A percentile compares a stretch with the other conserved stretches of the same genome.
phyloP scores from a whole-genome alignment of 2,329 filamentous ascomycete genomes.

The Zalaria sp. region DNA sequence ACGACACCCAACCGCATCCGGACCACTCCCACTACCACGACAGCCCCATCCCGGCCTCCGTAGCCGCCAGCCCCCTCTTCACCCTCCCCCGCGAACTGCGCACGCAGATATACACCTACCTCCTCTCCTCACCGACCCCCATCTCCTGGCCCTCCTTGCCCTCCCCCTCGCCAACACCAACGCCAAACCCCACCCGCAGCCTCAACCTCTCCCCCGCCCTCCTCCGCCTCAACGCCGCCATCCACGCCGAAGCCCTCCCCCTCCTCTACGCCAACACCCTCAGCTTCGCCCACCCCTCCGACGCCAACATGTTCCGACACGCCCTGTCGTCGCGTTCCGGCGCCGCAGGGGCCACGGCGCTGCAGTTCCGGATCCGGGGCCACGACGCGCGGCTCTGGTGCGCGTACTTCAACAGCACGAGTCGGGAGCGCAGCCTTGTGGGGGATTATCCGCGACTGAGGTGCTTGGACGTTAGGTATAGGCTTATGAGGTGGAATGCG shows the following conservation, averaged over 20 bases:
- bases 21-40: constrained; percentile 2
- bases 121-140: constrained; percentile 14
- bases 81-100: constrained; percentile 21
- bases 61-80: constrained; percentile 17
- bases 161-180: constrained; percentile 1
- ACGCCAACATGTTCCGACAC: constrained; percentile 23
- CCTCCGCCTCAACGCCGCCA: constrained; percentile 15
- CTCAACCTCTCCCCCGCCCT: constrained; percentile 16
- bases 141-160: constrained; percentile 15
- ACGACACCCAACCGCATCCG: constrained; percentile 4
- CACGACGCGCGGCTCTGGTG: constrained; percentile 22
- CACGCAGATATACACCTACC: constrained; percentile 18
- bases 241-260: constrained; percentile 18
- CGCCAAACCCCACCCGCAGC: constrained; percentile 1
- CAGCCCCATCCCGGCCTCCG: constrained; percentile 12
- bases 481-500: constrained; percentile 17
- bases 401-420: constrained; percentile 18
- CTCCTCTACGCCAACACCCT: constrained; percentile 22
- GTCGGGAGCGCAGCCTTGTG: constrained; percentile 14
- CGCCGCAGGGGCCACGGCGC: constrained; percentile 7
- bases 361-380: constrained; percentile 18
- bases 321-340: constrained; percentile 12
- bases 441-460: constrained; percentile 18
- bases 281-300: constrained; percentile 21
- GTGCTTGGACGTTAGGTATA: constrained; percentile 16